phyloP scores from a whole-genome alignment of 2,329 filamentous ascomycete genomes.

The Pseudocercospora musae region DNA sequence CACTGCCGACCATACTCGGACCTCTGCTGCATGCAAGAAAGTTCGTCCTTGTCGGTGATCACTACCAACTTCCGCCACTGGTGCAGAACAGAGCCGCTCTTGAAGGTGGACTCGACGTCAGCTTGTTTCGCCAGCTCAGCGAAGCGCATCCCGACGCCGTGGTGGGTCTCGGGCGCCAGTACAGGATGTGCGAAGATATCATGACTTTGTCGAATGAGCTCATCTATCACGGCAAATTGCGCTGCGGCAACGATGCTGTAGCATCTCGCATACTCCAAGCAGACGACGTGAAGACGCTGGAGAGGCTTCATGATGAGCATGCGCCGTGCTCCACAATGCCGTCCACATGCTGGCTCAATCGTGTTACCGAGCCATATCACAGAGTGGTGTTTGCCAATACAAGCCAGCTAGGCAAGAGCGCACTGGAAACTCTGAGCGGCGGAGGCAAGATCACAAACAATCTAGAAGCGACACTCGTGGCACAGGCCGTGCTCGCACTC shows the following conservation, averaged over 20 bases:
- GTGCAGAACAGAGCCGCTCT: slow-evolving; percentile 89
- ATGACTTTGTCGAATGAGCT: slow-evolving; percentile 91
- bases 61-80: slow-evolving; percentile 90
- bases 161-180: slow-evolving; percentile 90
- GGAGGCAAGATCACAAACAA: slow-evolving; percentile 80
- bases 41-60: slow-evolving; percentile 93
- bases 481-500: slow-evolving; percentile 76
- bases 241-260: slow-evolving; percentile 78
- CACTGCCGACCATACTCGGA: slow-evolving; percentile 86
- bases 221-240: slow-evolving; percentile 86
- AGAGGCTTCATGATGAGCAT: slow-evolving; percentile 31
- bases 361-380: slow-evolving; percentile 64
- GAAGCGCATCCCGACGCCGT: slow-evolving; percentile 84
- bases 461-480: slow-evolving; percentile 72
- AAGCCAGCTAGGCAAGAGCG: slow-evolving; percentile 63
- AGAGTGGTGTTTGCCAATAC: slow-evolving; percentile 90
- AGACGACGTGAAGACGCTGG: slow-evolving; percentile 46
- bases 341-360: slow-evolving; percentile 69
- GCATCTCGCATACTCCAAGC: slow-evolving; percentile 66
- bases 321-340: background rate
- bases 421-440: slow-evolving; percentile 61
- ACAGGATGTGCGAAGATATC: slow-evolving; percentile 96
- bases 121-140: slow-evolving; percentile 88
- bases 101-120: slow-evolving; percentile 82
- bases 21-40: slow-evolving; percentile 89